Evolutionary conservation across 768 basidiomycete species (phyloP).

Genomic region (Antrodiella citrinella): DNA sequence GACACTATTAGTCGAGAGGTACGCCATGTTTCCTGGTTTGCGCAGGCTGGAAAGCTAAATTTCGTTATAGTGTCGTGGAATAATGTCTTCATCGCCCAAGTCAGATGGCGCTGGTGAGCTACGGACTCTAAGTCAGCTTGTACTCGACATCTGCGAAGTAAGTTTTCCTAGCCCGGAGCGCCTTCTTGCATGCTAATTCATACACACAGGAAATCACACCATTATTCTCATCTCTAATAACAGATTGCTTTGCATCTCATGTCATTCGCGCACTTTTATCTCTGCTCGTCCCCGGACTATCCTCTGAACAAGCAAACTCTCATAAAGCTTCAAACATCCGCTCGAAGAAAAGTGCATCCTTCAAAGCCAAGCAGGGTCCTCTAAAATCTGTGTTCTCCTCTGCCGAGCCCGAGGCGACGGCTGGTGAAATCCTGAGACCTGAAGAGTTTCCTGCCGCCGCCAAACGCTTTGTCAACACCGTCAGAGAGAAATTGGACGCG

Average conservation of each 20-base stretch:
- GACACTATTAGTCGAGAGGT: constrained; percentile 70
- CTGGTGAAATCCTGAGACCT: background rate
- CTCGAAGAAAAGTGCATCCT: constrained; percentile 80
- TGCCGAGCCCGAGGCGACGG: constrained; percentile 20
- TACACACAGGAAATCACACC: constrained; percentile 59
- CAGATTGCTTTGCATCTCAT: constrained; percentile 88
- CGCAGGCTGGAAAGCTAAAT: no score
- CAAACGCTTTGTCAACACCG: constrained; percentile 35
- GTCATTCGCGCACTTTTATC: constrained; percentile 75
- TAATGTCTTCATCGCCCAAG: constrained; percentile 41
- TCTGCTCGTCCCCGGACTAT: constrained; percentile 58
- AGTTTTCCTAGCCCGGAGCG: constrained; percentile 13
- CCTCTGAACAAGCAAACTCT: constrained; percentile 26
- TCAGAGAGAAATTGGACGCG: constrained; percentile 46
- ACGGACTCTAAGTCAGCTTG: constrained; percentile 52
- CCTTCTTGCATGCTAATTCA: background rate
- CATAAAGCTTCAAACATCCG: constrained; percentile 40
- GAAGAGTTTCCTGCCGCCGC: constrained; percentile 39
- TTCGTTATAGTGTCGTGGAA: constrained; percentile 48
- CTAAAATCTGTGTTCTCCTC: constrained; percentile 71
- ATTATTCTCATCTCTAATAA: constrained; percentile 52
- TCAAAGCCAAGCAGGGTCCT: constrained; percentile 72
- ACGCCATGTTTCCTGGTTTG: no score
- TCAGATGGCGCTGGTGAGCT: constrained; percentile 53
- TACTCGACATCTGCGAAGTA: constrained; percentile 61